phyloP scores from a whole-genome alignment of 176 grass and related monocot species.

The bread wheat (Triticum aestivum) region IWGSC_CS_RefSeq_v2.1 NC_057798.1:527169571-527170070 shows the following conservation, averaged over 20 bases:
- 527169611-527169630: background rate
- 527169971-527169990: background rate
- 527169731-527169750: conserved; percentile 19
- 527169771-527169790: conserved; percentile 21
- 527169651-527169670: background rate
- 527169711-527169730: conserved; percentile 9
- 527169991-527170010: background rate
- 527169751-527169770: background rate
- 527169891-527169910: conserved; percentile 46
- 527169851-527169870: background rate
- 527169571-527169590: background rate
- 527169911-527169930: no score
- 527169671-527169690: background rate
- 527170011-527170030: background rate
- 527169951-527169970: background rate
- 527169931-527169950: background rate
- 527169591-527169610: background rate
- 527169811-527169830: conserved; percentile 28
- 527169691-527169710: background rate
- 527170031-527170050: background rate
- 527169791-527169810: conserved; percentile 28
- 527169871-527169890: conserved; percentile 32
- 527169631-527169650: background rate
- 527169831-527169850: background rate
- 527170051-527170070: background rate